These are phyloP conservation scores for Phaeodactylum tricornutum DNA, from an alignment of 108 stramenopile genomes.

Conservation along the genomic window DNA sequence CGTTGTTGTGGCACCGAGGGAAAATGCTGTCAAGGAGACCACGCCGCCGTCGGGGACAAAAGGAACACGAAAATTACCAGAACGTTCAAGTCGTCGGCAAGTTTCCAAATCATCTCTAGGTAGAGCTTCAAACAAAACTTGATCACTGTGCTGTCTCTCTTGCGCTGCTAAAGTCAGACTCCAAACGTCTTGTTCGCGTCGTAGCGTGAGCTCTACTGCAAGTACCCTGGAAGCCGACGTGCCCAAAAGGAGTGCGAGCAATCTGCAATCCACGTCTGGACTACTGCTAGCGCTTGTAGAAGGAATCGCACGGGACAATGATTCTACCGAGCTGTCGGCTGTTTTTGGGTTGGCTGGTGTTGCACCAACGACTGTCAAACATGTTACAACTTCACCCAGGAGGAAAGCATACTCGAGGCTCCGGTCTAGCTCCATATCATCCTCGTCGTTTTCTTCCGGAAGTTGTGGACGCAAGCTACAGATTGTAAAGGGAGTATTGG, in stretches of 20 bases:
- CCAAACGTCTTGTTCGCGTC: slow-evolving; percentile 11
- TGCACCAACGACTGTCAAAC: slow-evolving; percentile 13
- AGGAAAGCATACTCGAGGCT: no score
- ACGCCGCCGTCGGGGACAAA: slow-evolving; percentile 35
- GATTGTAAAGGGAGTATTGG: neutral
- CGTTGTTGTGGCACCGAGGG: slow-evolving; percentile 4
- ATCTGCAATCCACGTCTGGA: slow-evolving; percentile 12
- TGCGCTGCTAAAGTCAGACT: no score
- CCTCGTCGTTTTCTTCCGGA: slow-evolving; percentile 8
- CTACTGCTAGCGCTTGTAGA: slow-evolving; percentile 1
- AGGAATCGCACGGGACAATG: neutral
- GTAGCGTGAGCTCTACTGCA: slow-evolving; percentile 27
- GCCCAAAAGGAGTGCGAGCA: slow-evolving; percentile 27
- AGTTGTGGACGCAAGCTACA: neutral
- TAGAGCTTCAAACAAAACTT: slow-evolving; percentile 10
- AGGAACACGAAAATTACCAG: slow-evolving; percentile 14
- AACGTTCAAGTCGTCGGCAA: no score
- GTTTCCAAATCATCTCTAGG: no score
- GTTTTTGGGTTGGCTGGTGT: neutral
- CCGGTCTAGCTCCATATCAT: no score
- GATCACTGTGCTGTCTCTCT: no score
- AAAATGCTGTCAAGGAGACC: slow-evolving; percentile 8
- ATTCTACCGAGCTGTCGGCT: neutral
- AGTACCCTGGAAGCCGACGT: slow-evolving; percentile 25
- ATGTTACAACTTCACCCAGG: slow-evolving; percentile 32